phyloP scores from a whole-genome alignment of 2,329 filamentous ascomycete genomes.

The Penicillium sp. region DNA sequence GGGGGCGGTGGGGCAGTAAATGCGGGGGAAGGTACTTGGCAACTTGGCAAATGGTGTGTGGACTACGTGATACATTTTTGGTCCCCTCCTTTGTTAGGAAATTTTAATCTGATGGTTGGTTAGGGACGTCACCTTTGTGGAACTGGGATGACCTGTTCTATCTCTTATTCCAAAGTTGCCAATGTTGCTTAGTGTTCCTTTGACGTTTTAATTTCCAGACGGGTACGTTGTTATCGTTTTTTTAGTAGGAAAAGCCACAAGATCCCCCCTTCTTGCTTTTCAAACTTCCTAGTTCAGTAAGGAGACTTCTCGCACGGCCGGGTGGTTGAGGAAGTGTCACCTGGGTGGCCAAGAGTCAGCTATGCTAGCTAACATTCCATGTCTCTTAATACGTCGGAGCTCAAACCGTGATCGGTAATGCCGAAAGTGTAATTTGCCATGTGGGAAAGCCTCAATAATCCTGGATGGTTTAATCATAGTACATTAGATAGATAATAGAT shows the following conservation, averaged over 20 bases:
- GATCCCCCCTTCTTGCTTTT: background rate
- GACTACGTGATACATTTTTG: background rate
- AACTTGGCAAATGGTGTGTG: constrained; percentile 1
- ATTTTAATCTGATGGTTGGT: too few species aligned
- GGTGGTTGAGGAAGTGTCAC: background rate
- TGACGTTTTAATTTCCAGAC: too few species aligned
- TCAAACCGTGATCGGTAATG: background rate
- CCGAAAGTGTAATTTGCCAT: background rate
- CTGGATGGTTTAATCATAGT: background rate
- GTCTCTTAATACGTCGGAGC: background rate
- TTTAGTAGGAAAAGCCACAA: background rate
- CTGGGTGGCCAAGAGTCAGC: background rate
- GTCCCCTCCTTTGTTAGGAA: background rate
- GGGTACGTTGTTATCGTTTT: too few species aligned
- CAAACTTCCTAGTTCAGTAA: background rate
- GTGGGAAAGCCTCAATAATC: background rate
- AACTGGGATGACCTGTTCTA: background rate
- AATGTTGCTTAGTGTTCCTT: background rate
- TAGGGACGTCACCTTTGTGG: background rate
- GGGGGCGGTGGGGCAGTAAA: constrained; percentile 1
- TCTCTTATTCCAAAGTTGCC: background rate
- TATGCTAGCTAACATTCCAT: background rate
- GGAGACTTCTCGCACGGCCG: background rate
- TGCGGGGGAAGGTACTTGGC: constrained; percentile 10
- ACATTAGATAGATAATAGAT: background rate